Percentiles rank a stretch among this genome's conserved stretches.
Conservation (phyloP, 768 basidiomycete species). For the Boletus sp. region DNA sequence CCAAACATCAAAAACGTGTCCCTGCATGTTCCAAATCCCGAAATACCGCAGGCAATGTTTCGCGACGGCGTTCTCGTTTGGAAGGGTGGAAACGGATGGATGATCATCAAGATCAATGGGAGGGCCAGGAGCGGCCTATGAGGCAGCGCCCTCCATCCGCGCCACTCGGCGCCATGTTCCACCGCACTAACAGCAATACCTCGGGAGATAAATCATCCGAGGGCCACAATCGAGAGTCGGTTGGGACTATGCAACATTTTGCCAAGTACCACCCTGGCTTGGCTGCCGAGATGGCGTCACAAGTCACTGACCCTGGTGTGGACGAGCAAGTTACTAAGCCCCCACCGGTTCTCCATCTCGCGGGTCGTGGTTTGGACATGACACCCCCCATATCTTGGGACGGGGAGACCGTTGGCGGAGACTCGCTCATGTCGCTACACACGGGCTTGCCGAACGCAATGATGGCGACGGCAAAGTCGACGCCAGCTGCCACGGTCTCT, state of each 20-base stretch:
- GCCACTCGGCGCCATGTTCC: slow-evolving; percentile 60
- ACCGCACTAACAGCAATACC: slow-evolving; percentile 50
- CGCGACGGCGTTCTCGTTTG: slow-evolving; percentile 40
- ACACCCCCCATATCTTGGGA: slow-evolving; percentile 48
- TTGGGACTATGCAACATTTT: slow-evolving; percentile 41
- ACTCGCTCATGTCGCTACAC: slow-evolving; percentile 48
- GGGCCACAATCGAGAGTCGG: slow-evolving; percentile 32
- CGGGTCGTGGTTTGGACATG: slow-evolving; percentile 40
- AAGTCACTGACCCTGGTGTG: slow-evolving; percentile 20
- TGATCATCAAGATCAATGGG: slow-evolving; percentile 48
- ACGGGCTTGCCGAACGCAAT: slow-evolving; percentile 42
- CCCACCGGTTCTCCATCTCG: slow-evolving; percentile 41
- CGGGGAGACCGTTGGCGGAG: slow-evolving; percentile 41
- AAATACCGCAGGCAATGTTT: slow-evolving; percentile 40
- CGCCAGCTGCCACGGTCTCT: slow-evolving; percentile 52
- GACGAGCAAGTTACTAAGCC: slow-evolving; percentile 21
- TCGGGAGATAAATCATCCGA: slow-evolving; percentile 47
- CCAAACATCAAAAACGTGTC: slow-evolving; percentile 36
- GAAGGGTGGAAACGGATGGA: slow-evolving; percentile 60
- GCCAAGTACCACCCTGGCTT: slow-evolving; percentile 56
- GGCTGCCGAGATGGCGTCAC: slow-evolving; percentile 49
- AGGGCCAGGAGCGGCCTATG: slow-evolving; percentile 39
- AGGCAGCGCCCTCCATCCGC: slow-evolving; percentile 39
- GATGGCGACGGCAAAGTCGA: slow-evolving; percentile 53
- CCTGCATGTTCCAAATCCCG: slow-evolving; percentile 32